Percentiles rank a stretch among this genome's conserved stretches.
These are phyloP conservation scores for Russula foetens DNA, from an alignment of 768 basidiomycete genomes.

Conservation along the genomic window DNA sequence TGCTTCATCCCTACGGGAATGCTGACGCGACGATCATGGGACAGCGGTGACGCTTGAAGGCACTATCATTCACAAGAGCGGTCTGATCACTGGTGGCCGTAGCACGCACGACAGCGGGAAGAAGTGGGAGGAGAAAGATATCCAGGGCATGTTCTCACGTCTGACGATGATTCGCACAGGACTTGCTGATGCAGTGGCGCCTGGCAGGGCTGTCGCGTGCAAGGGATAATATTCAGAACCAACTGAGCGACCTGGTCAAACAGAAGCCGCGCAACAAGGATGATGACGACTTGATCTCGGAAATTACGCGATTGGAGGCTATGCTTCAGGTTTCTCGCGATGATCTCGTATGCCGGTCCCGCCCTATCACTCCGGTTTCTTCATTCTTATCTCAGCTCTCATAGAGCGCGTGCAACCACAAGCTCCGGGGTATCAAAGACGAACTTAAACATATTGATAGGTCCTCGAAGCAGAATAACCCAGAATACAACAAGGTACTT, in stretches of 20 bases:
- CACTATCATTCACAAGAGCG: slow-evolving; percentile 95
- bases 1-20: neutral
- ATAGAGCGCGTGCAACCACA: slow-evolving; percentile 68
- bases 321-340: slow-evolving; percentile 68
- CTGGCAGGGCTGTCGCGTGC: slow-evolving; percentile 44
- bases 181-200: neutral
- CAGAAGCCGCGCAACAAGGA: slow-evolving; percentile 76
- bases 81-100: slow-evolving; percentile 91
- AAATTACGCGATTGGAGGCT: slow-evolving; percentile 74
- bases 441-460: slow-evolving; percentile 77
- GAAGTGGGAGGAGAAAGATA: slow-evolving; percentile 93
- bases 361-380: too few relatives aligned
- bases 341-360: slow-evolving; percentile 49
- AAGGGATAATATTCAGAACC: slow-evolving; percentile 61
- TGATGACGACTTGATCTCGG: slow-evolving; percentile 70
- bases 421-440: slow-evolving; percentile 69
- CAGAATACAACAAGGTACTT: slow-evolving; percentile 63
- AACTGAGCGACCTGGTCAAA: slow-evolving; percentile 78
- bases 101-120: slow-evolving; percentile 68
- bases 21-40: neutral
- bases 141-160: slow-evolving; percentile 51
- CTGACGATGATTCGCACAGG: neutral
- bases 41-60: slow-evolving; percentile 94
- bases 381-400: neutral
- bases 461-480: slow-evolving; percentile 55